Evolutionary conservation across 1,139 yeast genomes (phyloP), one percentile per base, ranked within the genome.

Genomic region (Hansenula sp.): DNA sequence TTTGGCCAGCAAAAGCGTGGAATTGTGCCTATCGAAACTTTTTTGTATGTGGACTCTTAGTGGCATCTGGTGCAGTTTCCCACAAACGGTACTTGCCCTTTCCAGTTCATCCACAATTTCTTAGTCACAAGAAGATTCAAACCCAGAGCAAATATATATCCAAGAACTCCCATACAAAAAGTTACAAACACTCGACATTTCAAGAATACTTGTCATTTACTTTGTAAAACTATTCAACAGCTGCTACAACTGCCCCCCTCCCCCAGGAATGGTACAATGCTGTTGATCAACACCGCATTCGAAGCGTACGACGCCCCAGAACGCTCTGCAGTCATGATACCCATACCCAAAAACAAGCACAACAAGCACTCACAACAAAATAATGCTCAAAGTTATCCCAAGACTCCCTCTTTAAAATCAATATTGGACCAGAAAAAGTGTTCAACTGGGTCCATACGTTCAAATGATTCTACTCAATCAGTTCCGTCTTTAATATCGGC

Each of bases 351-450:
- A 28, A 31, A 37, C 17, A 19, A 4, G 32, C 37, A 19, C 38
- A 32, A 45, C 18, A 33, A 35, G 41, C 28, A 5, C 43, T 40
- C 4, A 50, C 56, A 4, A 27, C 9, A 8, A 17, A 18, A 32
- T 13, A 13, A 5, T 13, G 21, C 16, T 10, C 30, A 7, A 24
- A 10, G 17, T 6, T 34, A 36, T 24, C 32, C 38, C 16, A 38
- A 36, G 4, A 56, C 60, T 11, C 60, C 60, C 5, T 55, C 59
- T 3, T 41, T 56, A 9, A 57, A 52, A 28, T 52, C 57, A 2
- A 52, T 56, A 13, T 34, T 55, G 18, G 51, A 50, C 28, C 59
- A 56, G 38, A 50, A 49, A 21, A 47, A 49, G 8, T 39, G 41
- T 13, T 46, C 54, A 15, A 32, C 39, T 15, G 38, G 41, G 35